Conservation (phyloP, 495 filamentous ascomycete species). For the Neurospora sp. region DNA sequence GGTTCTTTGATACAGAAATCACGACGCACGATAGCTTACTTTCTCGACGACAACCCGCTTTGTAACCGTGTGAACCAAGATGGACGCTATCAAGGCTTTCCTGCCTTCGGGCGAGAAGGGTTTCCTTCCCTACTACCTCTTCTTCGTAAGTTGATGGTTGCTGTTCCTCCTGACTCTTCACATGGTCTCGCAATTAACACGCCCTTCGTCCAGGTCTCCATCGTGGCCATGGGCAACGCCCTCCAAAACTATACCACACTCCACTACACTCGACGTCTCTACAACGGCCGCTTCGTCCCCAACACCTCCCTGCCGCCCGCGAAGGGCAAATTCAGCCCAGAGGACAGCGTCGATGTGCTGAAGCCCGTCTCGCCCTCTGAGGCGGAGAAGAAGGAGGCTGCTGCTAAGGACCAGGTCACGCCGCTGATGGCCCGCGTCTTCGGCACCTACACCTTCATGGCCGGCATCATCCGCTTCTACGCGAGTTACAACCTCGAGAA, state of each 20-base stretch:
- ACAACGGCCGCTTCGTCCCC: conserved; percentile 44
- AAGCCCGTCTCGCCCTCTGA: conserved; percentile 38
- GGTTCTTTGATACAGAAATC: background rate
- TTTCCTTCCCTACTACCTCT: conserved; percentile 38
- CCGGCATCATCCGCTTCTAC: conserved; percentile 66
- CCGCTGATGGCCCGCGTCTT: conserved; percentile 74
- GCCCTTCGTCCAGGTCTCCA: conserved; percentile 46
- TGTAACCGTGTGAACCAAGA: conserved; percentile 1
- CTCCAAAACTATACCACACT: conserved; percentile 70
- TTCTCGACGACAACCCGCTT: background rate
- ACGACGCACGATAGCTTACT: background rate
- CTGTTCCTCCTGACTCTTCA: background rate
- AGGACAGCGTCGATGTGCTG: conserved; percentile 33
- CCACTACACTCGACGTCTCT: conserved; percentile 66
- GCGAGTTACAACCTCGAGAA: conserved; percentile 76
- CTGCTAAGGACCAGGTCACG: conserved; percentile 45
- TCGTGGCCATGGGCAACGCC: conserved; percentile 69
- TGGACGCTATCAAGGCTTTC: conserved; percentile 28
- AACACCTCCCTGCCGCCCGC: conserved; percentile 27
- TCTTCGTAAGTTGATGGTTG: conserved; percentile 27
- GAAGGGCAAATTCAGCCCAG: conserved; percentile 27
- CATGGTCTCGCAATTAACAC: background rate
- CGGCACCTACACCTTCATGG: conserved; percentile 82
- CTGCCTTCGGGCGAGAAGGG: conserved; percentile 34
- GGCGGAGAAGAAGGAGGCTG: conserved; percentile 24